Percentiles rank a stretch among this genome's conserved stretches.
Conservation (phyloP, 116 monocot genomes). For the Trichopus zeylanicus region DNA sequence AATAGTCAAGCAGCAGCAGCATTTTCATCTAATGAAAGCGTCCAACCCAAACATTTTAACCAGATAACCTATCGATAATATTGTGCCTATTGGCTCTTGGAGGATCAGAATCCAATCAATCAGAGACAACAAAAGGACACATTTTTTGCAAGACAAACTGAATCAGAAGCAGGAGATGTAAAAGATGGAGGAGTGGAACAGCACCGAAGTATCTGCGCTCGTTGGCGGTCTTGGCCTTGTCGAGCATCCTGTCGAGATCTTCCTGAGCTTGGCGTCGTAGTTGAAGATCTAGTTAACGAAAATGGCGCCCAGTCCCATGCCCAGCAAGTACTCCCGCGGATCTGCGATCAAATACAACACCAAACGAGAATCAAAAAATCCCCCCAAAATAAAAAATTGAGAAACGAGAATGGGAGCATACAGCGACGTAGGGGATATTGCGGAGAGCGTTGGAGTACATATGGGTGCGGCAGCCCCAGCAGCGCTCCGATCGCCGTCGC, state of each 20-base stretch:
- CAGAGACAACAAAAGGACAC: not conserved
- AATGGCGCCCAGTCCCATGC: conserved; percentile 76
- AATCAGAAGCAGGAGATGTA: not conserved
- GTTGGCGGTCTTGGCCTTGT: conserved; percentile 76
- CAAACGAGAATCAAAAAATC: not conserved
- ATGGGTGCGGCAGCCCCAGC: conserved; percentile 74
- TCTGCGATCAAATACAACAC: conserved; percentile 28
- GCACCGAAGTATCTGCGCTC: conserved; percentile 93
- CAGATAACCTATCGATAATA: no score
- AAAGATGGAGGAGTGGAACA: no score
- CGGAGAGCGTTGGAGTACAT: conserved; percentile 98
- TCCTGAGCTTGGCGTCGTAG: conserved; percentile 76
- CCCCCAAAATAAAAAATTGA: not conserved
- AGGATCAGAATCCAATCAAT: no score
- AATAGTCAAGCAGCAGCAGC: no score
- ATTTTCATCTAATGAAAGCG: no score
- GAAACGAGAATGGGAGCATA: conserved; percentile 7
- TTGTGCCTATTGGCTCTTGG: no score
- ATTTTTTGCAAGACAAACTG: not conserved
- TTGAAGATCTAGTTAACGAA: conserved; percentile 83
- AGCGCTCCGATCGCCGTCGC: conserved; percentile 68
- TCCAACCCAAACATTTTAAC: no score
- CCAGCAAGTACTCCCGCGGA: conserved; percentile 94
- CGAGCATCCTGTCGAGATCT: conserved; percentile 84
- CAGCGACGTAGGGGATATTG: conserved; percentile 91